These are phyloP conservation scores for Aspergillus felis DNA, from an alignment of 2,329 filamentous ascomycete genomes.

Conservation along the genomic window DNA sequence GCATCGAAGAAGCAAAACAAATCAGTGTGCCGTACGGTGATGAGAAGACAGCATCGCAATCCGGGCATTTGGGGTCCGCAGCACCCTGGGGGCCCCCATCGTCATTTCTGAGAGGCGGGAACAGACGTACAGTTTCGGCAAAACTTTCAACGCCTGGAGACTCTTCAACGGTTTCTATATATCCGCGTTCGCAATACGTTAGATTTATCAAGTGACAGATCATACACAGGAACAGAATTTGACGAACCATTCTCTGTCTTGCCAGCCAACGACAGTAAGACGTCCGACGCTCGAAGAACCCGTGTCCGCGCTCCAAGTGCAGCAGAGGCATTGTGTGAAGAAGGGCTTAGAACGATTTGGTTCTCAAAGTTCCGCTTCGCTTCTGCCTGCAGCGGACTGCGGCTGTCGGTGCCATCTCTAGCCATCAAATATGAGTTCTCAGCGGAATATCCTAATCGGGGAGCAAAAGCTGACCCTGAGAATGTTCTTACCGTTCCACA, in stretches of 20 bases:
- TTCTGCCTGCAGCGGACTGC: conserved; percentile 4
- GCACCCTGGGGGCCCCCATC: conserved; percentile 18
- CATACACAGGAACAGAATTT: conserved; percentile 2
- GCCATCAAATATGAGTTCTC: conserved; percentile 1
- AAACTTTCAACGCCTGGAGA: conserved; percentile 20
- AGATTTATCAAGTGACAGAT: background rate
- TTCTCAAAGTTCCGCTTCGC: conserved; percentile 16
- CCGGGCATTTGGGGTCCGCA: conserved; percentile 21
- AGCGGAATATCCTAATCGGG: background rate
- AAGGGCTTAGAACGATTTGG: conserved; percentile 12
- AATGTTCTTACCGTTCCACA: conserved; percentile 11
- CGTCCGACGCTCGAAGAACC: conserved; percentile 20
- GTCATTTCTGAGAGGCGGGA: conserved; percentile 24
- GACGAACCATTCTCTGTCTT: conserved; percentile 16
- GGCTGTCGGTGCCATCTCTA: conserved; percentile 8
- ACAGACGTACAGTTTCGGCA: conserved; percentile 24
- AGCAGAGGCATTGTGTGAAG: conserved; percentile 9
- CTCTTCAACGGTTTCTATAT: conserved; percentile 9
- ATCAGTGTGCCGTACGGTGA: conserved; percentile 17
- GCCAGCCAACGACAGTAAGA: conserved; percentile 19
- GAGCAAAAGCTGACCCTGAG: background rate
- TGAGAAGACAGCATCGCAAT: conserved; percentile 29
- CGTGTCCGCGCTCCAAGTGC: conserved; percentile 13
- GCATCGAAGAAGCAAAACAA: background rate
- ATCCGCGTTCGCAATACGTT: conserved; percentile 1